A percentile compares a stretch with the other conserved stretches of the same genome.
These are phyloP conservation scores for Suillus plorans DNA, from an alignment of 768 basidiomycete genomes.

Conservation along the genomic window DNA sequence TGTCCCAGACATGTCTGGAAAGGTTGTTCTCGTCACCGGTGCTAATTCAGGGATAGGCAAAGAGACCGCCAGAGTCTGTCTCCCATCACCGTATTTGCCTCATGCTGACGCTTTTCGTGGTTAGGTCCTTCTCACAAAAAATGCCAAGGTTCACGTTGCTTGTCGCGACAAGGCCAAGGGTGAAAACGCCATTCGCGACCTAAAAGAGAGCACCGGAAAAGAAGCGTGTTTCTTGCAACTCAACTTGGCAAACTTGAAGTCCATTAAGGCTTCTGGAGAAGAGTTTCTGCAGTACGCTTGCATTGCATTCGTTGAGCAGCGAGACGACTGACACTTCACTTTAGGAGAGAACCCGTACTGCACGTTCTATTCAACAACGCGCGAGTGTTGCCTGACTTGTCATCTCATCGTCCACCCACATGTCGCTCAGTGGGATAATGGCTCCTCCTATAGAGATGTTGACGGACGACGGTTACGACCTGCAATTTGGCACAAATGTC, in stretches of 20 bases:
- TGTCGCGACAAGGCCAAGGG: slow-evolving; percentile 39
- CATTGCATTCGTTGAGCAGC: neutral
- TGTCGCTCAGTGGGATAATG: slow-evolving; percentile 26
- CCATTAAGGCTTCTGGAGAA: slow-evolving; percentile 40
- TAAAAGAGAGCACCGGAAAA: slow-evolving; percentile 42
- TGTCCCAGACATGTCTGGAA: slow-evolving; percentile 34
- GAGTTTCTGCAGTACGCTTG: slow-evolving; percentile 35
- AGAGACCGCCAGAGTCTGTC: slow-evolving; percentile 31
- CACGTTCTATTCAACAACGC: slow-evolving; percentile 33
- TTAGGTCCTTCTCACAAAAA: slow-evolving; percentile 41
- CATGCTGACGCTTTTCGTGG: neutral
- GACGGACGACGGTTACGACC: slow-evolving; percentile 26
- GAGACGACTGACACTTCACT: neutral
- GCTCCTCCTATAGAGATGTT: slow-evolving; percentile 26
- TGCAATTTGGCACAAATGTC: slow-evolving; percentile 25
- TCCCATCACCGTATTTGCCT: neutral
- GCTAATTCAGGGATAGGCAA: slow-evolving; percentile 49
- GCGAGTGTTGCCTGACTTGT: slow-evolving; percentile 17
- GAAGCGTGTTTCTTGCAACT: slow-evolving; percentile 42
- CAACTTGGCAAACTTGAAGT: slow-evolving; percentile 45
- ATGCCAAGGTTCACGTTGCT: slow-evolving; percentile 54
- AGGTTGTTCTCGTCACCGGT: slow-evolving; percentile 43
- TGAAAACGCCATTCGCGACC: slow-evolving; percentile 35
- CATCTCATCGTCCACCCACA: neutral
- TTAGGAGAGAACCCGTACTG: slow-evolving; percentile 26